These are phyloP conservation scores for Candida berthetii DNA, from an alignment of 805 yeast species.

Conservation along the genomic window DNA sequence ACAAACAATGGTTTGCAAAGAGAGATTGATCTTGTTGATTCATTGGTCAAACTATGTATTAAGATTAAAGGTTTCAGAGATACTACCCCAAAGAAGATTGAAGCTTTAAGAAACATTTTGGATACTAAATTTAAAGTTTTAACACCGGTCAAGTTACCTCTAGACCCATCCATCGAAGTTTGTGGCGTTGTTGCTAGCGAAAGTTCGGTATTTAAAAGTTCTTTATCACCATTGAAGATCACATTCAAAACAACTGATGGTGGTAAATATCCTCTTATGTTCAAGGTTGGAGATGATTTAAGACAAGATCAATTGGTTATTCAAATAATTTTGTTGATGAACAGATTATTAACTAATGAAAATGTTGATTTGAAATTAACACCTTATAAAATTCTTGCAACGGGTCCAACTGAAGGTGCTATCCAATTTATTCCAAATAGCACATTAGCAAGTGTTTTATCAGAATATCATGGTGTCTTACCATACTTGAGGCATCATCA, in stretches of 20 bases:
- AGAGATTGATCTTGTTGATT: constrained; percentile 67
- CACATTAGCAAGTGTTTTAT: constrained; percentile 73
- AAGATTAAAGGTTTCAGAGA: constrained; percentile 64
- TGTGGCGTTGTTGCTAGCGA: constrained; percentile 76
- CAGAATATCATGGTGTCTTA: constrained; percentile 70
- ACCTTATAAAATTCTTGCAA: constrained; percentile 87
- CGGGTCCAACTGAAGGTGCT: constrained; percentile 87
- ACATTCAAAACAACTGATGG: constrained; percentile 57
- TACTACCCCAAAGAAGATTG: constrained; percentile 70
- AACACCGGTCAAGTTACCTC: constrained; percentile 63
- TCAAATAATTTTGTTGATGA: constrained; percentile 89
- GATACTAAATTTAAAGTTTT: constrained; percentile 35
- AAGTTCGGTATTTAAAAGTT: constrained; percentile 84
- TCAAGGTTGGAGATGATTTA: constrained; percentile 90
- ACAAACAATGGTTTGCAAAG: constrained; percentile 29
- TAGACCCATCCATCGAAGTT: constrained; percentile 73
- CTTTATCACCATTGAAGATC: constrained; percentile 82
- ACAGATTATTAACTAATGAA: constrained; percentile 78
- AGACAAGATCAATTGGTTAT: constrained; percentile 97
- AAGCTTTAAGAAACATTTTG: constrained; percentile 45
- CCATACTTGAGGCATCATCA: constrained; percentile 63
- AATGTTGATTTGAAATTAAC: constrained; percentile 82
- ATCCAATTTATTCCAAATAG: constrained; percentile 93
- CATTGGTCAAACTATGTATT: constrained; percentile 58
- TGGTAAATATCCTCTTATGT: constrained; percentile 70